These are phyloP conservation scores for Kwoniella dendrophila DNA, from an alignment of 768 basidiomycete genomes.

Conservation along the genomic window DNA sequence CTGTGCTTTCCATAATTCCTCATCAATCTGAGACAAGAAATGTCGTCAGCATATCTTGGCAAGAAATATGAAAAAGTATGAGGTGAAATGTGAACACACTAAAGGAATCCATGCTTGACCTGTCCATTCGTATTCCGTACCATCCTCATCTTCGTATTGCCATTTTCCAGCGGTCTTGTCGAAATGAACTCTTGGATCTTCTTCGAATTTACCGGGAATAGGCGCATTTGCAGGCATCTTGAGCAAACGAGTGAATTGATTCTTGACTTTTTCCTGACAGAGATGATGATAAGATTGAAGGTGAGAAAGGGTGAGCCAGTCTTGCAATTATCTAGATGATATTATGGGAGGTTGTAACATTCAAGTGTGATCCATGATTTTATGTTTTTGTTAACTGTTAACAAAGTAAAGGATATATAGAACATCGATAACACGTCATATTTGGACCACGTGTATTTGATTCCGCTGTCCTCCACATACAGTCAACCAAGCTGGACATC, in stretches of 20 bases:
- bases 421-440: neutral
- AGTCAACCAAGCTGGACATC: too few species aligned
- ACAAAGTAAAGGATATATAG: neutral
- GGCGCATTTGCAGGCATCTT: conserved; percentile 31
- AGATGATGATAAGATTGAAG: neutral
- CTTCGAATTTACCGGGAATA: conserved; percentile 62
- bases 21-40: conserved; percentile 67
- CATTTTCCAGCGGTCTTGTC: conserved; percentile 74
- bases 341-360: too few species aligned
- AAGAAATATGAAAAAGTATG: neutral
- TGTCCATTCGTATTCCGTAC: conserved; percentile 88
- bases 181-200: conserved; percentile 81
- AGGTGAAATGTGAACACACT: conserved; percentile 61
- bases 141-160: conserved; percentile 87
- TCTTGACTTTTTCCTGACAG: neutral
- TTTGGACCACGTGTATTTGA: neutral
- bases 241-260: neutral
- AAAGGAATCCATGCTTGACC: conserved; percentile 81
- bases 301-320: too few species aligned
- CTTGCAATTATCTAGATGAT: too few species aligned
- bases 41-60: neutral
- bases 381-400: too few species aligned
- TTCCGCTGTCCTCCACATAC: too few species aligned
- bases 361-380: too few species aligned
- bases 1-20: conserved; percentile 81